Evolutionary conservation across 352 stramenopile species (phyloP), one percentile per base, ranked within the genome.

Genomic region (Globisporangium mamillatum): DNA sequence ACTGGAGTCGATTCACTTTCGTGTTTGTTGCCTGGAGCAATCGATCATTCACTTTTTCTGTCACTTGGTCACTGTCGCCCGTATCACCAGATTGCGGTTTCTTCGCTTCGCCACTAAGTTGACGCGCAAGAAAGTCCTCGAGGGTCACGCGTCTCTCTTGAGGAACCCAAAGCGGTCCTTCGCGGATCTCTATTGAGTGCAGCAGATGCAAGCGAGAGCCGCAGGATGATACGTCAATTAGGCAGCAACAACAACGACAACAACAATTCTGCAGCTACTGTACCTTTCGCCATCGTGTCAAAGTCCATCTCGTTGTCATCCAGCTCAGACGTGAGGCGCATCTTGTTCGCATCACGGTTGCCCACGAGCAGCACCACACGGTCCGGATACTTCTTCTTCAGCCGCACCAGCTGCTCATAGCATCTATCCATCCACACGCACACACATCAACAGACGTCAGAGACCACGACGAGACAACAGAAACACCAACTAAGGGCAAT

Each of bases 311-410:
- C 88, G 4, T 64, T 73, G 36, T 96, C 77, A 25, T 80, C 77
- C 5, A 97, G 68, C 70, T 98, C 92, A 1, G 84, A 89, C 10
- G 85, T 92, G 32, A 97, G 80, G 32, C 92, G 75, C 66, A 98
- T 89, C 73, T 98, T 98, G 79, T 98, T 98, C 59, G 97, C 82
- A 76, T 98, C 94, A 59, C 94, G 90, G 69, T 98, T 98, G 14
- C 94, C 94, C 48, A 96, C 94, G 55, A 98, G 84, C 55, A 98
- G 76, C 74, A 96, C 86, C 16, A 98, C 93, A 57, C 89, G 90
- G 36, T 95, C 80, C 0, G 89, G 91, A 73, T 98, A 86, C 34
- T 80, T 72, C 64, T 89, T 80, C 76, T 98, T 98, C 8, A 98
- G 78, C 3, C 75, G 77, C 50, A 98, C 78, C 29, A 98, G 81